These are phyloP conservation scores for Vitis hybrid DNA, from an alignment of 177 flowering plant genomes.

Conservation along the genomic window DNA sequence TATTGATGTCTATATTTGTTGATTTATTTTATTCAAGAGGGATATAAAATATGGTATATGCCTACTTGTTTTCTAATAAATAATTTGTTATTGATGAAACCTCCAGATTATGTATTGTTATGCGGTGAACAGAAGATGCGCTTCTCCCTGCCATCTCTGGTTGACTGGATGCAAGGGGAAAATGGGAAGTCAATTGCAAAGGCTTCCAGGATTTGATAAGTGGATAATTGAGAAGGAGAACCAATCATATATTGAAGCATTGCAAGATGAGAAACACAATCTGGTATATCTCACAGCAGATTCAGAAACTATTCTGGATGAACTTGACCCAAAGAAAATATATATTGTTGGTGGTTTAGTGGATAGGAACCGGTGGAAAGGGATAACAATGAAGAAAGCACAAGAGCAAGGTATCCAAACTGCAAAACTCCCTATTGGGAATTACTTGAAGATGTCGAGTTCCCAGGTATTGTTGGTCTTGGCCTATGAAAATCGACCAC, in stretches of 20 bases:
- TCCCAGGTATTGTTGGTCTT: constrained; percentile 61
- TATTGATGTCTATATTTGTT: background rate
- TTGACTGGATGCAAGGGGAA: constrained; percentile 84
- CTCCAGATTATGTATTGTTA: constrained; percentile 96
- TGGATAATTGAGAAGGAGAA: constrained; percentile 86
- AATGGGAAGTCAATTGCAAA: constrained; percentile 58
- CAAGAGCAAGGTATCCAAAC: constrained; percentile 83
- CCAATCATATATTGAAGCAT: constrained; percentile 71
- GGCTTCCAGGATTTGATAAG: constrained; percentile 82
- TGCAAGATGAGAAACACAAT: constrained; percentile 70
- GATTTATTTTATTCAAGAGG: background rate
- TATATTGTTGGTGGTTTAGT: constrained; percentile 94
- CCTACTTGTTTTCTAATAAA: background rate
- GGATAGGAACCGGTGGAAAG: constrained; percentile 95
- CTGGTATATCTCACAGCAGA: constrained; percentile 94
- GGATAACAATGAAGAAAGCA: constrained; percentile 91
- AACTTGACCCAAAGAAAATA: constrained; percentile 63
- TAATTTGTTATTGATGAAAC: constrained; percentile 14
- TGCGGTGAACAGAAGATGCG: constrained; percentile 74
- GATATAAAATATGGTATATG: background rate
- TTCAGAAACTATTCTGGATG: constrained; percentile 68
- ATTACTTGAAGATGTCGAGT: constrained; percentile 85
- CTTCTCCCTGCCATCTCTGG: constrained; percentile 77
- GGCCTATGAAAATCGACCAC: background rate
- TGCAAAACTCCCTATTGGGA: constrained; percentile 86